Evolutionary conservation across 441 rosid genomes (phyloP).

Genomic region (Croton setiger): DNA sequence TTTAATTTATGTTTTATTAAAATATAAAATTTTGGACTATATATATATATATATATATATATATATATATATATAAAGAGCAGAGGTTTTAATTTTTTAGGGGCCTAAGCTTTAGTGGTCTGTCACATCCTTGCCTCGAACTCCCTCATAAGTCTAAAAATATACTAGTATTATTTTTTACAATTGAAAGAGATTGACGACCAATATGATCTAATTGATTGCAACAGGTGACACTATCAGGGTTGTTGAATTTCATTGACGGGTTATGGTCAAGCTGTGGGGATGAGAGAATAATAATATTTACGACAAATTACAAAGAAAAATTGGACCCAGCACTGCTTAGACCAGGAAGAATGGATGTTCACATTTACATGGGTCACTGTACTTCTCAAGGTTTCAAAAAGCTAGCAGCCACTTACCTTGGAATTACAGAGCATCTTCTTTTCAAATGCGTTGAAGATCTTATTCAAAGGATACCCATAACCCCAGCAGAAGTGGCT

Average conservation of each 20-base stretch:
- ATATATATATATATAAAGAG: too few relatives aligned
- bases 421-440: constrained; percentile 29
- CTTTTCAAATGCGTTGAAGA: constrained; percentile 29
- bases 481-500: constrained; percentile 51
- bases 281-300: constrained; percentile 48
- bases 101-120: too few relatives aligned
- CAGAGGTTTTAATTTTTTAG: too few relatives aligned
- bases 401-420: constrained; percentile 35
- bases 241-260: constrained; percentile 51
- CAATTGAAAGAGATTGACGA: too few relatives aligned
- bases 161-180: too few relatives aligned
- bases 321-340: constrained; percentile 43
- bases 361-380: constrained; percentile 44
- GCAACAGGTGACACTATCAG: constrained; percentile 43
- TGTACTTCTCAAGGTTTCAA: constrained; percentile 35
- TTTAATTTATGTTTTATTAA: too few relatives aligned
- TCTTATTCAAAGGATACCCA: constrained; percentile 17
- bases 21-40: too few relatives aligned
- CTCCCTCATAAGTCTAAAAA: too few relatives aligned
- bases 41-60: too few relatives aligned
- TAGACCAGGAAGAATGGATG: constrained; percentile 52
- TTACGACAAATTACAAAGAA: constrained; percentile 46
- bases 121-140: too few relatives aligned
- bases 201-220: too few relatives aligned
- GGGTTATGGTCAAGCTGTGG: constrained; percentile 62